These are phyloP conservation scores for Aspergillus indologenus DNA, from an alignment of 495 filamentous ascomycete species.

Conservation along the genomic window DNA sequence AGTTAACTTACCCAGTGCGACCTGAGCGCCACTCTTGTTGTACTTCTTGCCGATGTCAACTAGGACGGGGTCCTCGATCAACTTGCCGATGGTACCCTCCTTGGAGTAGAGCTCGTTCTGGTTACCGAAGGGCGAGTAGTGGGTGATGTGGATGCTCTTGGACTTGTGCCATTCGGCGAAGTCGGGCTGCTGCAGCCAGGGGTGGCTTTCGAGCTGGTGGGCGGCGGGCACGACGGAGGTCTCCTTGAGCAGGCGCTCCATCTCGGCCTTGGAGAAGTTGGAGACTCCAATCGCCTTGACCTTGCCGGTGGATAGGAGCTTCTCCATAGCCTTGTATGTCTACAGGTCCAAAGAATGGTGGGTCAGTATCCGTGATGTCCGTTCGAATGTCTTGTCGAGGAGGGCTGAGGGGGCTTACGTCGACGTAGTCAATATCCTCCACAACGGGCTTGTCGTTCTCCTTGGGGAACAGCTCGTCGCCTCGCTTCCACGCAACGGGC, in stretches of 20 bases:
- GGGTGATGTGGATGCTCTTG: slow-evolving; percentile 59
- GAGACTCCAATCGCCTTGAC: slow-evolving; percentile 68
- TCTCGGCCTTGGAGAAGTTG: slow-evolving; percentile 68
- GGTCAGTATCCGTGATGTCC: not conserved
- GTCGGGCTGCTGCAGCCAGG: slow-evolving; percentile 57
- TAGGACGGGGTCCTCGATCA: slow-evolving; percentile 61
- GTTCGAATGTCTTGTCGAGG: not conserved
- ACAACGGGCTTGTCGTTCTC: slow-evolving; percentile 44
- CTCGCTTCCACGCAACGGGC: slow-evolving; percentile 51
- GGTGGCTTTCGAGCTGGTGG: slow-evolving; percentile 64
- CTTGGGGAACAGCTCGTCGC: slow-evolving; percentile 40
- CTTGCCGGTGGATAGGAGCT: slow-evolving; percentile 53
- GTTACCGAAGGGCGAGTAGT: slow-evolving; percentile 71
- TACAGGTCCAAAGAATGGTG: slow-evolving; percentile 12
- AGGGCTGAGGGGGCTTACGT: slow-evolving; percentile 34
- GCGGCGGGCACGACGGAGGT: slow-evolving; percentile 58
- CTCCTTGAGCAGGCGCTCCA: slow-evolving; percentile 64
- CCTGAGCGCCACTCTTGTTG: slow-evolving; percentile 58
- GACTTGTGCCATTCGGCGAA: slow-evolving; percentile 55
- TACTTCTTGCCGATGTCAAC: slow-evolving; percentile 61
- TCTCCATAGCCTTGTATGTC: slow-evolving; percentile 66
- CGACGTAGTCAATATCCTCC: slow-evolving; percentile 47
- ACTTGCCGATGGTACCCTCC: slow-evolving; percentile 46
- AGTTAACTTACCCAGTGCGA: slow-evolving; percentile 54
- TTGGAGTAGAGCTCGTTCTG: slow-evolving; percentile 60